Conservation (phyloP, 306 rosid genomes). For the Rosa multiflora region DNA sequence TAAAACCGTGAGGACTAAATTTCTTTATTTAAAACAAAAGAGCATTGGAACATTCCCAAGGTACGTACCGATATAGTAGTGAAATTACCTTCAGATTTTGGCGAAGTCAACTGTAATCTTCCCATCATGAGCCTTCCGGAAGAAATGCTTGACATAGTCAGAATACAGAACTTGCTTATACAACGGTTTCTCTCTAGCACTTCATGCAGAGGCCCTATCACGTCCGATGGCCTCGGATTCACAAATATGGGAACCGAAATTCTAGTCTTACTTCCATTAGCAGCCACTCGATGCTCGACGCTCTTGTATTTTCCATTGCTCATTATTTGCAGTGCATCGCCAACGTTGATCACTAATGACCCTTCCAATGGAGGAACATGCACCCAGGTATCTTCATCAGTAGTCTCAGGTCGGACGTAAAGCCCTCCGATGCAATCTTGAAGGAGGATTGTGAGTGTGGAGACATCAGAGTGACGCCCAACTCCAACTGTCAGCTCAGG, state of each 20-base stretch:
- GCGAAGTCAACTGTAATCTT: constrained; percentile 54
- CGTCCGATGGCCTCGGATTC: constrained; percentile 39
- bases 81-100: constrained; percentile 18
- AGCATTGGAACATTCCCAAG: background rate
- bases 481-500: constrained; percentile 48
- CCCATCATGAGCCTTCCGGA: constrained; percentile 50
- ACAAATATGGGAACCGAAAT: constrained; percentile 61
- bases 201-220: constrained; percentile 43
- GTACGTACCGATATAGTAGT: background rate
- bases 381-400: constrained; percentile 29
- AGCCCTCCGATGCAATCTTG: constrained; percentile 64
- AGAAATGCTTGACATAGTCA: constrained; percentile 59
- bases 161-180: constrained; percentile 49
- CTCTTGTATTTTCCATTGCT: constrained; percentile 67
- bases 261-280: constrained; percentile 44
- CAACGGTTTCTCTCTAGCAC: constrained; percentile 37
- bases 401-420: constrained; percentile 21
- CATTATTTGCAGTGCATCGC: constrained; percentile 59
- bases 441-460: constrained; percentile 55
- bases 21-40: too few species aligned
- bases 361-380: constrained; percentile 50
- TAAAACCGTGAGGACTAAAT: too few species aligned
- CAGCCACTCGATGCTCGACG: constrained; percentile 50
- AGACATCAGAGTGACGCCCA: constrained; percentile 62
- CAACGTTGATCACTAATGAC: constrained; percentile 55